Base-by-base conservation (phyloP, 2,329 filamentous ascomycete species). In the Cucurbitaria berberidis region DNA sequence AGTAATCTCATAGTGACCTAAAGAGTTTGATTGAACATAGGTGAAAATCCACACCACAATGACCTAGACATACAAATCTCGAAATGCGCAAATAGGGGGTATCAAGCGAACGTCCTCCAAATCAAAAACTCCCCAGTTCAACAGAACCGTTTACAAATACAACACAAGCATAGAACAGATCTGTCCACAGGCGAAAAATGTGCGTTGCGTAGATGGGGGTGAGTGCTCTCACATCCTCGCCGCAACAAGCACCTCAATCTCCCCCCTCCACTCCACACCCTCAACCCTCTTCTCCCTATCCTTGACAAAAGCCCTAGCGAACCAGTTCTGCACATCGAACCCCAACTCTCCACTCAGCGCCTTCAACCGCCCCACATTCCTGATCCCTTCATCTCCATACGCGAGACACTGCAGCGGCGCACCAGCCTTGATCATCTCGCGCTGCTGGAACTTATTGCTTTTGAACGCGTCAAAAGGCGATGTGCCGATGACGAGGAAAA, bases 371-470 rank as follows among this genome's bases (percentile, higher is more conserved):
- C 46, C 48, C 49, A 67, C 32, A 51, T 67, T 75, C 47, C 62
- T 51, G 5, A 64, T 55, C 2, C 69, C 70, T 9, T 64, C 61
- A 36, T 78, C 76, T 42, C 74, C 74, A 29, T 72, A 69, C 3
- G 53, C 59, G 5, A 75, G 67, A 48, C 74, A 80, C 18, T 66
- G 68, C 13, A 80, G 39, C n/a, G 78, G 74, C 39, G 71, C 66
- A 0, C 77, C 78, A 19, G 66, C 63, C 53, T 78, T 80, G 45
- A 80, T 73, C 51, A 78, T 76, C 48, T 80, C 78, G 2, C 78
- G 59, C 44, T 77, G 65, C 55, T 76, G 71, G 48, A 77, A 79
- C 16, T 73, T 62, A 52, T 80, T 81, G 7, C 57, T 58, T 5
- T 64, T 68, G 29, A 76, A 72, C 13, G 69, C 72, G 5, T 73